These are phyloP conservation scores for Tulasnella sp. DNA, from an alignment of 768 basidiomycete species.

Conservation along the genomic window DNA sequence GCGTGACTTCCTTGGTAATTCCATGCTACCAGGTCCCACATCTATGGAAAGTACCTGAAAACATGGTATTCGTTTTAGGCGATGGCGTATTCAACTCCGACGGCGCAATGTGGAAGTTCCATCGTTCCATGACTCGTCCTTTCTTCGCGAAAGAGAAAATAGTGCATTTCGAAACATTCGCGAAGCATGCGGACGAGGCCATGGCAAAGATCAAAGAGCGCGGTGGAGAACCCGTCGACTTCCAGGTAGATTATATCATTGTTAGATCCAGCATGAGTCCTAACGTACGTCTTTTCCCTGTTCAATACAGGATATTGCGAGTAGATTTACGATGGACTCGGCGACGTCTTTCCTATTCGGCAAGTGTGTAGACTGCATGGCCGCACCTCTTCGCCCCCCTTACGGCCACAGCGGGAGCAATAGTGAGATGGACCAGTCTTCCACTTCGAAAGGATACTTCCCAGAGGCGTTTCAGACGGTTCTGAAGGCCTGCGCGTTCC, in stretches of 20 bases:
- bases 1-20: constrained; percentile 28
- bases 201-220: constrained; percentile 36
- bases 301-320: constrained; percentile 35
- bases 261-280: too few species aligned
- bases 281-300: not conserved
- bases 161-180: constrained; percentile 52
- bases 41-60: constrained; percentile 27
- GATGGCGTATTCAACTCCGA: constrained; percentile 46
- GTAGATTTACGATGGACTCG: constrained; percentile 54
- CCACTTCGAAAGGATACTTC: not conserved
- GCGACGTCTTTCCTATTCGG: constrained; percentile 60
- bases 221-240: constrained; percentile 43
- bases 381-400: constrained; percentile 28
- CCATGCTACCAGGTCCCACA: not conserved
- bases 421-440: constrained; percentile 25
- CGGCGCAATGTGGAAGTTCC: constrained; percentile 62
- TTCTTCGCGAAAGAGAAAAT: constrained; percentile 56
- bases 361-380: constrained; percentile 42
- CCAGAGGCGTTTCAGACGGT: not conserved
- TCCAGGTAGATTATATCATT: constrained; percentile 33
- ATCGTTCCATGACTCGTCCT: constrained; percentile 56
- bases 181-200: constrained; percentile 38
- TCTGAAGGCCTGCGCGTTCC: not conserved
- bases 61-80: constrained; percentile 37
- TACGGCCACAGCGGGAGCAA: constrained; percentile 25